Evolutionary conservation across 805 yeast genomes (phyloP).

Genomic region (Candida quercuum): DNA sequence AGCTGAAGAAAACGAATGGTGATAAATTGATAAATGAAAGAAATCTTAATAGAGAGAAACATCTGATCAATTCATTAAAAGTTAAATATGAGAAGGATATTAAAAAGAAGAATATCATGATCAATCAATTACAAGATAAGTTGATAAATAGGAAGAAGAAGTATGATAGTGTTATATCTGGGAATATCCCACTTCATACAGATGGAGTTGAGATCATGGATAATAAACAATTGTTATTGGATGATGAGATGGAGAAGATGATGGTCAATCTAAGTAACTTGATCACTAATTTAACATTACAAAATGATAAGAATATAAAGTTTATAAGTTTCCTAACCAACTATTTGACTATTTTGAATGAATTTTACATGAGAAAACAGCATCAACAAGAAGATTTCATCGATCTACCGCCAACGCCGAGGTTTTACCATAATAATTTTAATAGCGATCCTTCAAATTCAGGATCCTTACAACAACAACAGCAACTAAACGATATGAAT

Average conservation of each 20-base stretch:
- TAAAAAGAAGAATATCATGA: slow-evolving; percentile 10
- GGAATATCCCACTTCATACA: neutral
- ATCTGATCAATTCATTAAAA: slow-evolving; percentile 9
- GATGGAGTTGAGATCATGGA: neutral
- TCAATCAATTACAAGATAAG: slow-evolving; percentile 17
- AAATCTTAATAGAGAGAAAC: slow-evolving; percentile 2
- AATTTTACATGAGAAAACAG: neutral
- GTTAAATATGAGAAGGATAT: slow-evolving; percentile 18
- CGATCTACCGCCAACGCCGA: slow-evolving; percentile 14
- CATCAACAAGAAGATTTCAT: neutral
- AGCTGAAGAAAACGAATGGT: neutral
- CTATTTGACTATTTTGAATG: slow-evolving; percentile 6
- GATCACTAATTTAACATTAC: slow-evolving; percentile 11
- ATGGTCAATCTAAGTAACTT: slow-evolving; percentile 12
- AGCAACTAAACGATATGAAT: neutral
- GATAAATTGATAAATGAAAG: slow-evolving; percentile 1
- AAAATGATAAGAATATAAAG: slow-evolving; percentile 7
- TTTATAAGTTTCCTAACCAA: slow-evolving; percentile 6
- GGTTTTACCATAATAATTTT: slow-evolving; percentile 9
- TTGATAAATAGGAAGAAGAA: slow-evolving; percentile 7
- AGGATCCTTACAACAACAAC: neutral
- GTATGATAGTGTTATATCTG: slow-evolving; percentile 5
- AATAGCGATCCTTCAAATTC: neutral
- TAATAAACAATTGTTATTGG: slow-evolving; percentile 7
- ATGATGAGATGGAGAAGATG: slow-evolving; percentile 18